A percentile compares a stretch with the other conserved stretches of the same genome.
These are phyloP conservation scores for Colletotrichum caudatum DNA, from an alignment of 2,329 filamentous ascomycete species.

Conservation along the genomic window DNA sequence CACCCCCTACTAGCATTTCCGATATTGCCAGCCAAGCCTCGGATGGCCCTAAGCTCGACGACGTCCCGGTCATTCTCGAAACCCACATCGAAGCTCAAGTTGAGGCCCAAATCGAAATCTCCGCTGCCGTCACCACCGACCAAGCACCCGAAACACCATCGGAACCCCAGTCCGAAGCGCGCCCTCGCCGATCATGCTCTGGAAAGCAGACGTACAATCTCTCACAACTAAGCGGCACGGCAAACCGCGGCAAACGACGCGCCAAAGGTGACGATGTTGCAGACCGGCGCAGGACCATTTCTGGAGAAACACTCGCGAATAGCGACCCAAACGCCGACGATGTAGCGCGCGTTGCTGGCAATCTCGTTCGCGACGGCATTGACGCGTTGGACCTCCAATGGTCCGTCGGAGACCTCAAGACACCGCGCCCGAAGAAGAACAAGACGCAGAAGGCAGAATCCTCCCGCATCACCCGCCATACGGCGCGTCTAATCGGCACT, in stretches of 20 bases:
- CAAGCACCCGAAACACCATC: conserved; percentile 27
- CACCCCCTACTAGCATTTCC: conserved; percentile 75
- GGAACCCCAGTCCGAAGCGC: conserved; percentile 51
- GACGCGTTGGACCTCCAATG: conserved; percentile 61
- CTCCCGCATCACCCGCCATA: conserved; percentile 54
- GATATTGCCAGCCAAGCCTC: conserved; percentile 71
- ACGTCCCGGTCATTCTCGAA: conserved; percentile 41
- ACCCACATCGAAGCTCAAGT: conserved; percentile 31
- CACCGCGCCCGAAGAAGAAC: conserved; percentile 51
- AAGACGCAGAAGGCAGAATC: conserved; percentile 50
- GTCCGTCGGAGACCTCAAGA: conserved; percentile 55
- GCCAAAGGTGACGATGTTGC: conserved; percentile 63
- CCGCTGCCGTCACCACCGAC: conserved; percentile 18
- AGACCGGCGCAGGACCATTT: conserved; percentile 60
- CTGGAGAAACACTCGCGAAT: conserved; percentile 53
- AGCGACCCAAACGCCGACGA: conserved; percentile 43
- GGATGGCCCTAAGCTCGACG: conserved; percentile 53
- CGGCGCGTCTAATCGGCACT: conserved; percentile 59
- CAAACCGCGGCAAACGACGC: conserved; percentile 68
- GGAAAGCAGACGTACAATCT: conserved; percentile 75
- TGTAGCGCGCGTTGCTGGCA: conserved; percentile 43
- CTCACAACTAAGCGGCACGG: conserved; percentile 71
- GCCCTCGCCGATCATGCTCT: conserved; percentile 67
- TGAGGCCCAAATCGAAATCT: conserved; percentile 36
- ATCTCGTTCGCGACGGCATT: conserved; percentile 53